A percentile compares a stretch with the other conserved stretches of the same genome.
Evolutionary conservation across 306 rosid genomes (phyloP).

Genomic region (Oemleria cerasiformis): DNA sequence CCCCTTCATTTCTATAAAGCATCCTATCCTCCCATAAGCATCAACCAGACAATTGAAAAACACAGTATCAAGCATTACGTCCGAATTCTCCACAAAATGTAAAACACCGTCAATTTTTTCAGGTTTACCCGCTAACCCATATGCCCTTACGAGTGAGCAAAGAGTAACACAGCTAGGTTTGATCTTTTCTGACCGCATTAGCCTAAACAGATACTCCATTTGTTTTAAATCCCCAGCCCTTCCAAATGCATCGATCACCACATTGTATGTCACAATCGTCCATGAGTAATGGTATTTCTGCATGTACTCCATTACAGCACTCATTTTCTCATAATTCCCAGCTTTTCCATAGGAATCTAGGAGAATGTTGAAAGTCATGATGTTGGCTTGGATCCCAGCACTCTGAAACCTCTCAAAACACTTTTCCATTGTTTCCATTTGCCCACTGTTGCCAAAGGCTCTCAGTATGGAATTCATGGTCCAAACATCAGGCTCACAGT

Average conservation of each 20-base stretch:
- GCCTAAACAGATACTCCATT: conserved; percentile 86
- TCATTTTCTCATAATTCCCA: conserved; percentile 60
- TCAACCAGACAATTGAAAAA: conserved; percentile 89
- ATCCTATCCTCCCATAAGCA: conserved; percentile 72
- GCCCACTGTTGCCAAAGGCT: conserved; percentile 82
- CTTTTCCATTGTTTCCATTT: conserved; percentile 88
- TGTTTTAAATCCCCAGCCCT: conserved; percentile 87
- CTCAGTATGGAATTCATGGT: conserved; percentile 92
- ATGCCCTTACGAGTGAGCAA: conserved; percentile 84
- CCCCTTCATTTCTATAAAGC: conserved; percentile 71
- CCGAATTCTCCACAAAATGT: conserved; percentile 73
- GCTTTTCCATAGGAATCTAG: conserved; percentile 81
- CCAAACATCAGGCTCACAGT: conserved; percentile 84
- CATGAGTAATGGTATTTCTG: conserved; percentile 88
- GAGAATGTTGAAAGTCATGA: conserved; percentile 82
- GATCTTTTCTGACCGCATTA: conserved; percentile 88
- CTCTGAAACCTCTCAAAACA: conserved; percentile 80
- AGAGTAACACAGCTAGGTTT: conserved; percentile 91
- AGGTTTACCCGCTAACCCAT: conserved; percentile 65
- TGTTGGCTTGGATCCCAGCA: conserved; percentile 84
- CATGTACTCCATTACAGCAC: conserved; percentile 96
- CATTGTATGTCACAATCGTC: conserved; percentile 84
- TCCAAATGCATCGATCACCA: conserved; percentile 91
- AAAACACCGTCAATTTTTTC: conserved; percentile 67
- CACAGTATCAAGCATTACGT: conserved; percentile 58